These are phyloP conservation scores for Turritis glabra DNA, from an alignment of 345 rosid species.

Conservation along the genomic window DNA sequence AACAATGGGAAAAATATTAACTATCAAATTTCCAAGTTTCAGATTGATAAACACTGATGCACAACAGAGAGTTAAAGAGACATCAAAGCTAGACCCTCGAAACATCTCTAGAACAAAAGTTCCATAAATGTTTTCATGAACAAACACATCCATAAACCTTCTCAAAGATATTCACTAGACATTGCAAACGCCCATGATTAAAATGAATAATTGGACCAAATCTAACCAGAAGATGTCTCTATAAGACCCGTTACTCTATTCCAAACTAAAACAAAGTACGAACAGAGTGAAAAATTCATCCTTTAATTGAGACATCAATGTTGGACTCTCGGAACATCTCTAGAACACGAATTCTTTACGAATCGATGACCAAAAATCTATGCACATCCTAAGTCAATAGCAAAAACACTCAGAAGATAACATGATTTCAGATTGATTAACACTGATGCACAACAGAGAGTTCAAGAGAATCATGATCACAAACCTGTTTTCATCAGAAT, in stretches of 20 bases:
- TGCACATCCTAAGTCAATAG: neutral
- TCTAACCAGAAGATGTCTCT: neutral
- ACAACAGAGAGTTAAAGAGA: neutral
- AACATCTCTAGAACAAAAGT: neutral
- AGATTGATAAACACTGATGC: neutral
- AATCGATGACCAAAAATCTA: neutral
- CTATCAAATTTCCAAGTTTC: neutral
- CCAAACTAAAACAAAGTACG: neutral
- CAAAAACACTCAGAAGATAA: neutral
- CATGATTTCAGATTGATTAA: neutral
- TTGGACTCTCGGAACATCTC: neutral
- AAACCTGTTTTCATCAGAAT: slow-evolving; percentile 94
- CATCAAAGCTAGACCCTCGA: neutral
- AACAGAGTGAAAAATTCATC: neutral
- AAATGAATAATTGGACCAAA: neutral
- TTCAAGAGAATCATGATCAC: neutral
- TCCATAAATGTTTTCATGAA: neutral
- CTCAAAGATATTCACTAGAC: neutral
- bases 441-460: neutral
- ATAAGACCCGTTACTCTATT: neutral
- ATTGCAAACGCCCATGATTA: neutral
- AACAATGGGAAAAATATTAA: neutral
- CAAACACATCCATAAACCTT: neutral
- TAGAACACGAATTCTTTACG: neutral
- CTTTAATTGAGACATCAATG: neutral